Evolutionary conservation across 2,329 filamentous ascomycete species (phyloP), one percentile per base, ranked within the genome.

Genomic region (Pseudogymnoascus sp.): DNA sequence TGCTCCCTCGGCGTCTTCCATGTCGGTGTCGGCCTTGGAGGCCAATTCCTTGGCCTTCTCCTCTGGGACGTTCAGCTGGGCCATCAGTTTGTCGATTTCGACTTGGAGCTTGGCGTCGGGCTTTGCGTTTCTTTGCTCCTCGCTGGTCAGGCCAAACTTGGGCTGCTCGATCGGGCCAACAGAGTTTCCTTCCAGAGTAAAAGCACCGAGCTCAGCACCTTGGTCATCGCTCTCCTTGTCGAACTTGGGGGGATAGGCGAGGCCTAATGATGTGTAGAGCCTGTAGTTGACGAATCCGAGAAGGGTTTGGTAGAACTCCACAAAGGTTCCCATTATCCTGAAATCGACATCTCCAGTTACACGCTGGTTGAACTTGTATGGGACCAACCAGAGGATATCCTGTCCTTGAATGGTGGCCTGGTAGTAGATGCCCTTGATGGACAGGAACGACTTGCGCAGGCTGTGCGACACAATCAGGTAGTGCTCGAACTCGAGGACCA

Each of bases 391-490:
- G 68, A 97, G 81, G 60, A 99, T 89, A 72, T 97, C 93, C 78
- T 99, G 92, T 59, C 94, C 94, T 75, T 97, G 91, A 66, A 99
- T 95, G 61, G 88, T 97, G 23, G 93, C 94, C 78, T 97, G 93
- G 78, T 97, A 99, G 80, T 99, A 99, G 72, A 99, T 97, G 66
- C 94, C 94, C 82, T 99, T 99, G 78, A 99, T 97, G 1, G 92
- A 96, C 68, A 99, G 79, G 80, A 99, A 99, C 0, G 92, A 96
- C 79, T 97, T 97, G 73, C 91, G 89, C 70, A 99, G 79, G 70
- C 90, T 92, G 77, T 96, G 86, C 44, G 93, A 95, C 56, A 88
- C 84, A 73, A 99, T 99, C 66, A 99, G 83, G 77, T 96, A 99
- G 80, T 97, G 94, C 78, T 97, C 90, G 76, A 99, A 99, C 78